Conservation (phyloP, 352 stramenopile species). For the Phytophthora lateralis region DNA sequence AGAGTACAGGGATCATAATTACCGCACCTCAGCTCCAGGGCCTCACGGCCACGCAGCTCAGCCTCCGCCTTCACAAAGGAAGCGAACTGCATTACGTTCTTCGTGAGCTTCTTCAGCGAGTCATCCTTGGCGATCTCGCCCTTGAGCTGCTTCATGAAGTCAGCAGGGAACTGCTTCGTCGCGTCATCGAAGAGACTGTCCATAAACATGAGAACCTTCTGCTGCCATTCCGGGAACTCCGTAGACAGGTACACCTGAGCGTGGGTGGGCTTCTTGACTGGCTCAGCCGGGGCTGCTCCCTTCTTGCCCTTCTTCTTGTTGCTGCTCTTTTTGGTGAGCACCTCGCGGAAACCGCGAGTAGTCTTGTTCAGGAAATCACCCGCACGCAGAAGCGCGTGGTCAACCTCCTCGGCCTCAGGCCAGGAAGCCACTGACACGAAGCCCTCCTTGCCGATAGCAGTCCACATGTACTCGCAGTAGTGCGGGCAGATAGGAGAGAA, state of each 20-base stretch:
- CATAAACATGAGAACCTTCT: slow-evolving; percentile 89
- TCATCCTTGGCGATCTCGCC: slow-evolving; percentile 69
- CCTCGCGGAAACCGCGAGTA: slow-evolving; percentile 91
- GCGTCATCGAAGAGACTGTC: slow-evolving; percentile 60
- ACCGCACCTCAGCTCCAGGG: slow-evolving; percentile 90
- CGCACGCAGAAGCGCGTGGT: slow-evolving; percentile 92
- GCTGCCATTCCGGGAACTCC: slow-evolving; percentile 86
- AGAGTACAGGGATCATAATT: neutral
- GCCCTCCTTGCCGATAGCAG: slow-evolving; percentile 90
- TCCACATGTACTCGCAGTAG: slow-evolving; percentile 94
- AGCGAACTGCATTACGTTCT: slow-evolving; percentile 97
- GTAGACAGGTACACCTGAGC: slow-evolving; percentile 88
- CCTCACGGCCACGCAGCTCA: slow-evolving; percentile 90
- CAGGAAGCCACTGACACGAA: slow-evolving; percentile 92
- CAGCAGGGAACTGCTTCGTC: slow-evolving; percentile 71
- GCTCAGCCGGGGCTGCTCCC: slow-evolving; percentile 57
- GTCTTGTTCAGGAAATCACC: slow-evolving; percentile 94
- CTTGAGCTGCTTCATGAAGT: slow-evolving; percentile 92
- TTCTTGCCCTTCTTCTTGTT: slow-evolving; percentile 92
- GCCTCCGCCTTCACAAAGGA: slow-evolving; percentile 95
- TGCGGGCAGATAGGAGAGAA: slow-evolving; percentile 97
- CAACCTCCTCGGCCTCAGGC: slow-evolving; percentile 86
- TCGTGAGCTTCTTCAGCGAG: slow-evolving; percentile 90
- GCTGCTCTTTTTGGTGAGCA: slow-evolving; percentile 71
- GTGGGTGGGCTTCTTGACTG: slow-evolving; percentile 88